These are phyloP conservation scores for Inonotus obliquus DNA, from an alignment of 1,284 basidiomycete species.

Conservation along the genomic window DNA sequence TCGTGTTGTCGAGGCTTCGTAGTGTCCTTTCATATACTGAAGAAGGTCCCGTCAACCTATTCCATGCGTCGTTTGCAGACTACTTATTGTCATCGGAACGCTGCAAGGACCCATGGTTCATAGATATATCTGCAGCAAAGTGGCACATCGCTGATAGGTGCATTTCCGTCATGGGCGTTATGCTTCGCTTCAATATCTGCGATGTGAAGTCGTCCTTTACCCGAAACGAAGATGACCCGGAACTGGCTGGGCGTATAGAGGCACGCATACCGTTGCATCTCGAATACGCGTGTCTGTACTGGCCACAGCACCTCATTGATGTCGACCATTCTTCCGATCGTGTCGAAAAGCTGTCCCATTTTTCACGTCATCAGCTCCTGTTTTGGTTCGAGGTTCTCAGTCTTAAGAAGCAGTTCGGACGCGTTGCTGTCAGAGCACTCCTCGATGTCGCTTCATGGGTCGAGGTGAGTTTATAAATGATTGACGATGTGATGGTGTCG, in stretches of 20 bases:
- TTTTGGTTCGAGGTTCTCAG: constrained; percentile 20
- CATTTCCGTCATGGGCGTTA: background rate
- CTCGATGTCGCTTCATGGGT: background rate
- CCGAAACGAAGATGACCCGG: background rate
- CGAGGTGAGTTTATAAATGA: background rate
- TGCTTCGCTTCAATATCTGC: constrained; percentile 10
- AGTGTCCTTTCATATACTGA: background rate
- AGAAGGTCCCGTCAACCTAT: background rate
- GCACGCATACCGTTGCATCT: background rate
- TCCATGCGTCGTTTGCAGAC: constrained; percentile 10
- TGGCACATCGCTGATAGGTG: background rate
- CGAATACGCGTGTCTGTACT: constrained; percentile 6
- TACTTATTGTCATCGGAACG: background rate
- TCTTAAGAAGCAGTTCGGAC: constrained; percentile 14
- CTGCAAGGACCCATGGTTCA: background rate
- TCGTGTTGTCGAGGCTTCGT: background rate
- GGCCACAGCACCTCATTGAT: constrained; percentile 6
- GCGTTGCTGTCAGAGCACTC: constrained; percentile 2
- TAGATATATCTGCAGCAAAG: background rate
- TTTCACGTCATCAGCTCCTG: constrained; percentile 20
- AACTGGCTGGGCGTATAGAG: background rate
- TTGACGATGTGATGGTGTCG: background rate
- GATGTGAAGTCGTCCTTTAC: background rate
- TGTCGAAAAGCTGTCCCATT: constrained; percentile 5
- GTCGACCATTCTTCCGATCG: background rate